Evolutionary conservation across 2,329 filamentous ascomycete species (phyloP).

Genomic region (Aspergillus arachidicola): DNA sequence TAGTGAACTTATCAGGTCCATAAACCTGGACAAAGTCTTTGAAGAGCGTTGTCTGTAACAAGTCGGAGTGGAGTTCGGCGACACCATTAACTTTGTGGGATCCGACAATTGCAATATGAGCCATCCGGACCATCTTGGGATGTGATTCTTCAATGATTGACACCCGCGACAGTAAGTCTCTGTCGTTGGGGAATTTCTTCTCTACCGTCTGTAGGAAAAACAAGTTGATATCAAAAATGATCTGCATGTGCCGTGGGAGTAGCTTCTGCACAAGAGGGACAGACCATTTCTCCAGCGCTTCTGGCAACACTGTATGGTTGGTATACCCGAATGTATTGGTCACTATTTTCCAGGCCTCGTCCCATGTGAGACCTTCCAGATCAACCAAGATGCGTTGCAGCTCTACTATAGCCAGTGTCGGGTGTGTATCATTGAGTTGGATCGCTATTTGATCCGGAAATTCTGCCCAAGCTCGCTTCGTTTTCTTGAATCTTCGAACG

Average conservation of each 20-base stretch:
- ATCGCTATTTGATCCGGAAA: slow-evolving; percentile 96
- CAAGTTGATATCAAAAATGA: slow-evolving; percentile 98
- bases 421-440: slow-evolving; percentile 97
- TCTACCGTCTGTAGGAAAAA: slow-evolving; percentile 91
- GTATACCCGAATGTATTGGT: slow-evolving; percentile 87
- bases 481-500: slow-evolving; percentile 97
- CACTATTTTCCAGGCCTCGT: slow-evolving; percentile 84
- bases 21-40: slow-evolving; percentile 97
- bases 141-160: slow-evolving; percentile 97
- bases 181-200: slow-evolving; percentile 84
- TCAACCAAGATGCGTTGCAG: slow-evolving; percentile 91
- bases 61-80: slow-evolving; percentile 92
- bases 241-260: slow-evolving; percentile 89
- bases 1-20: slow-evolving; percentile 95
- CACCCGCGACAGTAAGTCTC: slow-evolving; percentile 81
- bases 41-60: slow-evolving; percentile 99
- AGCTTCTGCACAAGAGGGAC: slow-evolving; percentile 90
- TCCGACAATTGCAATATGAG: slow-evolving; percentile 88
- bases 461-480: slow-evolving; percentile 83
- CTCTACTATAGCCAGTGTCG: slow-evolving; percentile 93
- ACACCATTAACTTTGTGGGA: slow-evolving; percentile 99
- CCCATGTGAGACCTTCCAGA: slow-evolving; percentile 88
- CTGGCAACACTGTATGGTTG: slow-evolving; percentile 96
- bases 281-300: slow-evolving; percentile 98
- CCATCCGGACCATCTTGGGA: slow-evolving; percentile 98